A percentile compares a stretch with the other conserved stretches of the same genome.
Evolutionary conservation across 257 asterid genomes (phyloP).

Genomic region (Gardenia jasminoides): DNA sequence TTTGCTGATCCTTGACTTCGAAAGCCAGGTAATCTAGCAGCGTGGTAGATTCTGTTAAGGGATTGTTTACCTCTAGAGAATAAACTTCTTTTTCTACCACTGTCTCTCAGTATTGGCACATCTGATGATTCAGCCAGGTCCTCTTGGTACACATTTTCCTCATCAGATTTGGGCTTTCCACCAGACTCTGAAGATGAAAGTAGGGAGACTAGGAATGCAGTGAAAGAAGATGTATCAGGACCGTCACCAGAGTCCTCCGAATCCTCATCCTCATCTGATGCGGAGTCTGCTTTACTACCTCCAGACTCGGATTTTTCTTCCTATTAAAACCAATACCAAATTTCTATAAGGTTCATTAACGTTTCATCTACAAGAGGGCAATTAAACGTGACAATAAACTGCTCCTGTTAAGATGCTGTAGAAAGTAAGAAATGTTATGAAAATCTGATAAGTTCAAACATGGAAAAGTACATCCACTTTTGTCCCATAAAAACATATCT

Average conservation of each 20-base stretch:
- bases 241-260: slow-evolving; percentile 55
- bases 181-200: slow-evolving; percentile 62
- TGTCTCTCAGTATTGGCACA: slow-evolving; percentile 52
- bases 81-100: slow-evolving; percentile 59
- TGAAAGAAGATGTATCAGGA: slow-evolving; percentile 93
- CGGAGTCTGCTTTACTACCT: slow-evolving; percentile 41
- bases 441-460: not conserved
- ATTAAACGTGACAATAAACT: not conserved
- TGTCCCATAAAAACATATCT: not conserved
- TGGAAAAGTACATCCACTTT: not conserved
- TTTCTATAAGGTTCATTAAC: not conserved
- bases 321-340: slow-evolving; percentile 32
- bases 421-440: not conserved
- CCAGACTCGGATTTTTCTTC: slow-evolving; percentile 48
- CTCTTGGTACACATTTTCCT: slow-evolving; percentile 28
- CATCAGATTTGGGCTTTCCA: slow-evolving; percentile 29
- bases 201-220: slow-evolving; percentile 80
- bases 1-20: slow-evolving; percentile 48
- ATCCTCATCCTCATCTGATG: slow-evolving; percentile 49
- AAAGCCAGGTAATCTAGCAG: slow-evolving; percentile 65
- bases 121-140: slow-evolving; percentile 39
- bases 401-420: not conserved
- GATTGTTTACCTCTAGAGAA: slow-evolving; percentile 74
- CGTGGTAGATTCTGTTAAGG: slow-evolving; percentile 60
- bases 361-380: not conserved